Evolutionary conservation across 2,329 filamentous ascomycete species (phyloP).

Genomic region (Apiospora hydei): DNA sequence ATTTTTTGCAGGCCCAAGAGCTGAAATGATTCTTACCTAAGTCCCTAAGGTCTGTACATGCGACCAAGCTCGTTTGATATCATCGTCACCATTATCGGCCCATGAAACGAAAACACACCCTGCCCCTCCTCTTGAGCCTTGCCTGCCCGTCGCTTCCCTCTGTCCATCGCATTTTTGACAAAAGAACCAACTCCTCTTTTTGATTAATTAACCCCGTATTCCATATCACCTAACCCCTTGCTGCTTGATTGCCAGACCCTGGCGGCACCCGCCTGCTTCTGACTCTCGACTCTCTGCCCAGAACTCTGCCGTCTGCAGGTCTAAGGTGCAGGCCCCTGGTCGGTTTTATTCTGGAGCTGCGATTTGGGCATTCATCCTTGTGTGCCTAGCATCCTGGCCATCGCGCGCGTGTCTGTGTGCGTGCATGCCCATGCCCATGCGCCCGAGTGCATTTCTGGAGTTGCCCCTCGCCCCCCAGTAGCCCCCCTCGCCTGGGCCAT

Average conservation of each 20-base stretch:
- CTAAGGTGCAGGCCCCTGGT: background rate
- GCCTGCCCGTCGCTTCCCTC: background rate
- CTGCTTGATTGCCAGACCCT: background rate
- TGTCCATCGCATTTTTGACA: background rate
- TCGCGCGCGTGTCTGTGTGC: background rate
- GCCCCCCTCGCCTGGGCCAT: background rate
- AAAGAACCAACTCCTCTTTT: background rate
- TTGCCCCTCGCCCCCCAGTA: background rate
- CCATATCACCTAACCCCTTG: background rate
- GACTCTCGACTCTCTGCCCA: too few relatives aligned
- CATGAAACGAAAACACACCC: conserved; percentile 9
- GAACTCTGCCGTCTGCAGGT: background rate
- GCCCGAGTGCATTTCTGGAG: background rate
- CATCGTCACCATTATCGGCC: conserved; percentile 19
- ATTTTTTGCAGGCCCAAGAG: background rate
- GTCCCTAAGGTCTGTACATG: background rate
- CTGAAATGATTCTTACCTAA: background rate
- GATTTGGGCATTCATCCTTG: background rate
- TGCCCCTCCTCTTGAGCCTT: background rate
- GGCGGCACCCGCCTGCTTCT: background rate
- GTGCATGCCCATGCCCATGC: background rate
- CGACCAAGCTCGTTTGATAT: conserved; percentile 19
- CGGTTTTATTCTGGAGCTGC: background rate
- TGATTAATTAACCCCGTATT: conserved; percentile 10
- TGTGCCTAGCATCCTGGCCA: background rate